Evolutionary conservation across 768 basidiomycete species (phyloP).

Genomic region (Serendipita sp.): DNA sequence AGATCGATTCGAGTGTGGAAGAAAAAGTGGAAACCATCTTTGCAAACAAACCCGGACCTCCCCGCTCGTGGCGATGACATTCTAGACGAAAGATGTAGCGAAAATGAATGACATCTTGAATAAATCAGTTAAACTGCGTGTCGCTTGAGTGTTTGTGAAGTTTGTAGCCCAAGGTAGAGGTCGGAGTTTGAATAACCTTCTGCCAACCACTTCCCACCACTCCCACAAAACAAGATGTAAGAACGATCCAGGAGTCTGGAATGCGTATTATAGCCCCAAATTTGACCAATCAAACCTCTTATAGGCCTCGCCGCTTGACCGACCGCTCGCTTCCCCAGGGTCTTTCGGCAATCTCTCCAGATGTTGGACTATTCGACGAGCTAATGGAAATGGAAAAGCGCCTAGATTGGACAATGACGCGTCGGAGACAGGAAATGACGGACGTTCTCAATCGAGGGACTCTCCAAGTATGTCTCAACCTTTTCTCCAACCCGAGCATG

Average conservation of each 20-base stretch:
- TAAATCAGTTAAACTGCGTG: background rate
- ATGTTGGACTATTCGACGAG: conserved; percentile 55
- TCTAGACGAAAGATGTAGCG: background rate
- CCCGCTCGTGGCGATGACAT: background rate
- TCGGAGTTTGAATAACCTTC: background rate
- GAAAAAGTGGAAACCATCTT: conserved; percentile 54
- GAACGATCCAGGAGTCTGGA: too few species aligned
- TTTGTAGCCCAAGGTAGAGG: background rate
- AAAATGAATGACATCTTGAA: background rate
- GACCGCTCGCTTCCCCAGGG: background rate
- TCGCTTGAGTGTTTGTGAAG: background rate
- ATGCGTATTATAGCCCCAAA: too few species aligned
- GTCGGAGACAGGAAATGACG: conserved; percentile 81
- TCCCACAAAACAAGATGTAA: background rate
- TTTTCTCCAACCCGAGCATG: background rate
- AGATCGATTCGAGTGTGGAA: conserved; percentile 49
- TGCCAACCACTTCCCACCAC: background rate
- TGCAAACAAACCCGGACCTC: conserved; percentile 20
- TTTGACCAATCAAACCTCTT: background rate
- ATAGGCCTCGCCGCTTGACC: background rate
- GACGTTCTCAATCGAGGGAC: conserved; percentile 24
- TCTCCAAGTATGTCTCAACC: background rate
- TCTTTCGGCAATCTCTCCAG: background rate
- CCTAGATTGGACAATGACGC: conserved; percentile 86
- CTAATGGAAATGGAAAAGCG: conserved; percentile 78